Conservation (phyloP, 805 yeast species). For the Soucietia sequanensis region DNA sequence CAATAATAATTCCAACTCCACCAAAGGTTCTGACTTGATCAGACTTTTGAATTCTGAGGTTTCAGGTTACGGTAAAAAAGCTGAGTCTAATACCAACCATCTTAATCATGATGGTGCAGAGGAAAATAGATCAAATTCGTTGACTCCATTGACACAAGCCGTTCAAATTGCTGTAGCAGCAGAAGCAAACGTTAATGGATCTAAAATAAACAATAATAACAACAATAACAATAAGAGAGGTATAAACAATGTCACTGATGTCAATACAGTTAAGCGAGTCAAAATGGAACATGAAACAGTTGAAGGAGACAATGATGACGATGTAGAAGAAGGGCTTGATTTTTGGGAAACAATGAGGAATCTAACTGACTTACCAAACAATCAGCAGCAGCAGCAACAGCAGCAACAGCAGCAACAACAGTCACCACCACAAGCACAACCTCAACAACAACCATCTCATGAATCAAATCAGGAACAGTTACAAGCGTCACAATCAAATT, state of each 20-base stretch:
- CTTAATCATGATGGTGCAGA: constrained; percentile 3
- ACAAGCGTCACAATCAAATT: too few species aligned
- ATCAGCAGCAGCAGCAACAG: constrained; percentile 9
- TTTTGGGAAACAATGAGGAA: constrained; percentile 72
- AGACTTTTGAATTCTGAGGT: constrained; percentile 40
- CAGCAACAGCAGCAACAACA: constrained; percentile 7
- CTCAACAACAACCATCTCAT: background rate
- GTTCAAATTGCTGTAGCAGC: constrained; percentile 38
- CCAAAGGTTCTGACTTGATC: constrained; percentile 43
- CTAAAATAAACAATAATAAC: constrained; percentile 1
- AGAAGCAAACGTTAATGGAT: constrained; percentile 14
- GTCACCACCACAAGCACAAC: constrained; percentile 4
- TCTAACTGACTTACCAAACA: constrained; percentile 33
- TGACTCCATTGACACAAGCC: constrained; percentile 42
- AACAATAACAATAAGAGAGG: constrained; percentile 3
- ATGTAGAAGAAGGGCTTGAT: constrained; percentile 61
- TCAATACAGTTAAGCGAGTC: constrained; percentile 3
- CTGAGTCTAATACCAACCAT: constrained; percentile 4
- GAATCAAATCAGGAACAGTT: too few species aligned
- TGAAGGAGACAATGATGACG: constrained; percentile 27
- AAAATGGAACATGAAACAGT: constrained; percentile 6
- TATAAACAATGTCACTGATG: constrained; percentile 1
- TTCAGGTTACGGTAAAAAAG: background rate
- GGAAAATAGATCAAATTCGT: constrained; percentile 11
- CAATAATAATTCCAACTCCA: constrained; percentile 5